Evolutionary conservation across 768 basidiomycete species (phyloP).

Genomic region (Podaxis sp.): DNA sequence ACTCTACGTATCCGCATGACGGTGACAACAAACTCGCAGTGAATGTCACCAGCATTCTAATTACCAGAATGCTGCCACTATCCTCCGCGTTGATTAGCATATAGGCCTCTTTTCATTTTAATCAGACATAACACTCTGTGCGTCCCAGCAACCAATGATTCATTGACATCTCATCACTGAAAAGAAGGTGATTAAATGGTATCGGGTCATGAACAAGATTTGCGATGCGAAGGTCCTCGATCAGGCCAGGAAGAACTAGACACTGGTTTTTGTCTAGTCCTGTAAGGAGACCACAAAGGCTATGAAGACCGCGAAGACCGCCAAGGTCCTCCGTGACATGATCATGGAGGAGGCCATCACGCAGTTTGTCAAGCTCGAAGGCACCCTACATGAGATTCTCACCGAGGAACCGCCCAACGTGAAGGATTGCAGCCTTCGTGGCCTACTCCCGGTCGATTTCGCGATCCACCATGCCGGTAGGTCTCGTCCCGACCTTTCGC

Average conservation of each 20-base stretch:
- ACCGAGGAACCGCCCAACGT: conserved; percentile 88
- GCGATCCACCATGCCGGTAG: too few species aligned
- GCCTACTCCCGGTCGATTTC: too few species aligned
- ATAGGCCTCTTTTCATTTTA: conserved; percentile 96
- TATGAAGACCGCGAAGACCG: too few species aligned
- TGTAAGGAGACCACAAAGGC: conserved; percentile 63
- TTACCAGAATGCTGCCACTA: conserved; percentile 95
- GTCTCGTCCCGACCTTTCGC: too few species aligned
- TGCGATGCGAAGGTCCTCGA: too few species aligned
- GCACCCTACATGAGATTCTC: conserved; percentile 87
- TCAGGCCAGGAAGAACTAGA: too few species aligned
- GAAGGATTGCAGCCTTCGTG: too few species aligned
- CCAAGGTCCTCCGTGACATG: too few species aligned
- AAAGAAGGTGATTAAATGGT: conserved; percentile 99
- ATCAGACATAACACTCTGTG: conserved; percentile 93
- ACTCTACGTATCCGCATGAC: too few species aligned
- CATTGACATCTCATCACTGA: conserved; percentile 86
- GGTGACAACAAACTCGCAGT: too few species aligned
- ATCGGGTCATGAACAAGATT: conserved; percentile 34
- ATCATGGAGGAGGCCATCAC: conserved; percentile 77
- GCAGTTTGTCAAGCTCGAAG: conserved; percentile 92
- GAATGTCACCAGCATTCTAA: conserved; percentile 81
- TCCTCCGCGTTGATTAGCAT: conserved; percentile 89
- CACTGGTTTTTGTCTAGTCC: too few species aligned
- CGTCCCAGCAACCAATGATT: conserved; percentile 86